Conservation (phyloP, 129 eudicot species). For the Kitagawia praeruptora region DNA sequence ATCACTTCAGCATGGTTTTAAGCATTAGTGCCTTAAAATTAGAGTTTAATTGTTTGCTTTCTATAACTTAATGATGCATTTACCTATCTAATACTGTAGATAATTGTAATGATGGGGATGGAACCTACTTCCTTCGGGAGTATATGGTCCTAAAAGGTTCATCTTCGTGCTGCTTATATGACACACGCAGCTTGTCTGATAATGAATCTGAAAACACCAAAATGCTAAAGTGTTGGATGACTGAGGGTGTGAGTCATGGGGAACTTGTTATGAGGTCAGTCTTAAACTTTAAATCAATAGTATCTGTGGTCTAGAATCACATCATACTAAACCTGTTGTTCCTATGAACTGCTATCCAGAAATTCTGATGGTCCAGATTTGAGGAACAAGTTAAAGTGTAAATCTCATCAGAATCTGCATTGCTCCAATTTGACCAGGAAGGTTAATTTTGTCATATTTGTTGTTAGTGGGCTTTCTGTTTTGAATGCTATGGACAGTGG, state of each 20-base stretch:
- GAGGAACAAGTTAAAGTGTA: slow-evolving; percentile 22
- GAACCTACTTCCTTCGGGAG: slow-evolving; percentile 72
- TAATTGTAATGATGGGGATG: slow-evolving; percentile 40
- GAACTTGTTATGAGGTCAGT: slow-evolving; percentile 44
- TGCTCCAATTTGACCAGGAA: slow-evolving; percentile 22
- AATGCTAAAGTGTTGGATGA: slow-evolving; percentile 59
- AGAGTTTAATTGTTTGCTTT: neutral
- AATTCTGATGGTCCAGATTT: slow-evolving; percentile 30
- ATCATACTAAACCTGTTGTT: slow-evolving; percentile 3
- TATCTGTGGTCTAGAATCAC: neutral
- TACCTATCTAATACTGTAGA: slow-evolving; percentile 40
- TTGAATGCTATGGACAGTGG: slow-evolving; percentile 40
- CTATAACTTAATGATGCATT: neutral
- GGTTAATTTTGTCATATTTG: slow-evolving; percentile 71
- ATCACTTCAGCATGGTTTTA: neutral
- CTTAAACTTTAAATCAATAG: neutral
- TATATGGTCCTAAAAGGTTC: slow-evolving; percentile 59
- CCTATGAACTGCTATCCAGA: slow-evolving; percentile 24
- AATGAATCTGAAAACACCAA: slow-evolving; percentile 33
- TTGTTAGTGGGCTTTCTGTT: slow-evolving; percentile 62
- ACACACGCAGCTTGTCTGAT: slow-evolving; percentile 55
- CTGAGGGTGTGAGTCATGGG: slow-evolving; percentile 61
- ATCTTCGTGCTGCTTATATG: slow-evolving; percentile 59
- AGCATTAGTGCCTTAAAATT: neutral
- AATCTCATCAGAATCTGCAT: slow-evolving; percentile 24